Conservation (phyloP, 371 early-diverging fungal species). For the Mortierella polycephala region DNA sequence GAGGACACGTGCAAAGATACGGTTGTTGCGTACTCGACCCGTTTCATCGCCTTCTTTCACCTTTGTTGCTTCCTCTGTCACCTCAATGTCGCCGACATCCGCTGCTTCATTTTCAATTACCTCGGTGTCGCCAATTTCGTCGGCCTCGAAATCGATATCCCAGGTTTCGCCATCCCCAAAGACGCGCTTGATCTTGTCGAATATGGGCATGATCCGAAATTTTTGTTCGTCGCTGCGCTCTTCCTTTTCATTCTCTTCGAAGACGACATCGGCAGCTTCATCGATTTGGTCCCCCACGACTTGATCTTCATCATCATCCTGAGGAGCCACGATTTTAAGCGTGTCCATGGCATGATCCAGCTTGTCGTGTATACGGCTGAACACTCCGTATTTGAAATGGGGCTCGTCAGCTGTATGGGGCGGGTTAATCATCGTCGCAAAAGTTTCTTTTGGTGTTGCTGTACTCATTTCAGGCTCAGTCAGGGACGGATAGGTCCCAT, state of each 20-base stretch:
- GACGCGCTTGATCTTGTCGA: constrained; percentile 5
- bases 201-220: neutral
- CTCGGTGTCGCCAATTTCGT: neutral
- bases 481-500: neutral
- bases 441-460: neutral
- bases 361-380: neutral
- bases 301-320: neutral
- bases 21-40: neutral
- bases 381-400: constrained; percentile 8
- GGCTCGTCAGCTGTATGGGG: constrained; percentile 14
- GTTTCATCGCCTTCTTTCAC: constrained; percentile 5
- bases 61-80: neutral
- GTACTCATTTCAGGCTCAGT: neutral
- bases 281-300: neutral
- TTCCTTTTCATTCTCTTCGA: neutral
- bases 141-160: neutral
- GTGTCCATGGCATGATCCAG: neutral
- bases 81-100: neutral
- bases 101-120: neutral
- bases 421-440: constrained; percentile 11
- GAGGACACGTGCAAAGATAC: constrained; percentile 4
- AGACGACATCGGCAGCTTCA: neutral
- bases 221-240: neutral
- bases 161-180: neutral
- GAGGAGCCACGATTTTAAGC: neutral